Evolutionary conservation across 2,329 filamentous ascomycete genomes (phyloP), one percentile per base, ranked within the genome.

Genomic region (Penicillium aurantiogriseum): DNA sequence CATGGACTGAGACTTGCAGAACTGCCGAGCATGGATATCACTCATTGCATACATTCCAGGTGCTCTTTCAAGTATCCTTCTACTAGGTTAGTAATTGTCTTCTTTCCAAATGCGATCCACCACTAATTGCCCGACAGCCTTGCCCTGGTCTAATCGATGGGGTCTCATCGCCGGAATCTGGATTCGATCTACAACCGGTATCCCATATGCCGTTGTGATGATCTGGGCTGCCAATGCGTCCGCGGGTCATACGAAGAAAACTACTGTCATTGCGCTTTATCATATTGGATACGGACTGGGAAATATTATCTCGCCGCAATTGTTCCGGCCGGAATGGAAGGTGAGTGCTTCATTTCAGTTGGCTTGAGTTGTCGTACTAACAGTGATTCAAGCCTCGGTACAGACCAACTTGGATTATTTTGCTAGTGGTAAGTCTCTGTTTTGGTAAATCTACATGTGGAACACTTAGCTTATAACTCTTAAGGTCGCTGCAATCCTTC

Each of bases 201-300:
- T 76, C 33, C 71, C 72, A 3, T 76, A 76, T 51, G 70, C 69
- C 5, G 70, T 76, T 19, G 74, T 76, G 4, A 76, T 76, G 74
- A 71, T 75, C 5, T 74, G 71, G 72, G 73, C 71, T 23, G 71
- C 72, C 4, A 74, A 75, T 58, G 70, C 69, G 36, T 71, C 70
- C 1, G 72, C 74, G 0, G 74, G 77, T 1, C 76, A 78, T 56
- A 78, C 77, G 0, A 79, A 79, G 63, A 79, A 79, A 59, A 73
- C 77, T 2, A 78, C 76, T 0, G 59, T 63, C 5, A 63, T 65
- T 40, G 61, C 61, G 1, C 36, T 65, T 9, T 63, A 67, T 52
- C 64, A 67, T 39, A 72, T 76, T 25, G 72, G 70, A 2, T 76
- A 77, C 47, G 73, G 71, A 0, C 63, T 77, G 11, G 76, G 77